Evolutionary conservation across 495 filamentous ascomycete genomes (phyloP).

Genomic region (Trichoderma reesei): DNA sequence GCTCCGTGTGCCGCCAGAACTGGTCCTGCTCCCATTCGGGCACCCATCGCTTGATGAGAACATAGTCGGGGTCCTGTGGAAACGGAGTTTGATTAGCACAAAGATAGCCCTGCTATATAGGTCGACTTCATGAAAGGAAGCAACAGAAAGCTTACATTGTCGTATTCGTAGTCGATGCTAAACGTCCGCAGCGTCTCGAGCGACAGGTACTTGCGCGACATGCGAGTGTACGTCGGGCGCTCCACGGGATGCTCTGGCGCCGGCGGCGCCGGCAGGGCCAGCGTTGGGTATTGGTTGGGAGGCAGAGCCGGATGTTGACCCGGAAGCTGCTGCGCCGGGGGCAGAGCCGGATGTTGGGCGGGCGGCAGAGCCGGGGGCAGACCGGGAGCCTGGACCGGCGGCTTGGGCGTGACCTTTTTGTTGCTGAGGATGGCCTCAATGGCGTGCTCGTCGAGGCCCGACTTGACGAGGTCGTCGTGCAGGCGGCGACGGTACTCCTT

Average conservation of each 20-base stretch:
- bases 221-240: conserved; percentile 47
- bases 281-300: background rate
- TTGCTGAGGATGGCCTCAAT: conserved; percentile 44
- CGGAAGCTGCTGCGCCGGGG: background rate
- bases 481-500: conserved; percentile 40
- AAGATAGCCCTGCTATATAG: too few species aligned
- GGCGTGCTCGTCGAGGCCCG: conserved; percentile 41
- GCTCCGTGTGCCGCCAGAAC: conserved; percentile 61
- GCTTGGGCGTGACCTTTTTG: conserved; percentile 31
- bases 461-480: conserved; percentile 38
- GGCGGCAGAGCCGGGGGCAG: background rate
- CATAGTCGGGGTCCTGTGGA: conserved; percentile 51
- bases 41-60: conserved; percentile 71
- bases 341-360: background rate
- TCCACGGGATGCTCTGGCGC: background rate
- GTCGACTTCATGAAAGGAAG: too few species aligned
- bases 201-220: conserved; percentile 46
- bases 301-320: background rate
- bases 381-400: conserved; percentile 19
- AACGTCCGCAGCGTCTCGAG: conserved; percentile 43
- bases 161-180: conserved; percentile 43
- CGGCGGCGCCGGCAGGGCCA: conserved; percentile 15
- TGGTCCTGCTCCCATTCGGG: conserved; percentile 60
- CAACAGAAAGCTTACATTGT: conserved; percentile 31
- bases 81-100: conserved; percentile 20